Conservation (phyloP, 2,329 filamentous ascomycete species). For the Fusarium penzigii region DNA sequence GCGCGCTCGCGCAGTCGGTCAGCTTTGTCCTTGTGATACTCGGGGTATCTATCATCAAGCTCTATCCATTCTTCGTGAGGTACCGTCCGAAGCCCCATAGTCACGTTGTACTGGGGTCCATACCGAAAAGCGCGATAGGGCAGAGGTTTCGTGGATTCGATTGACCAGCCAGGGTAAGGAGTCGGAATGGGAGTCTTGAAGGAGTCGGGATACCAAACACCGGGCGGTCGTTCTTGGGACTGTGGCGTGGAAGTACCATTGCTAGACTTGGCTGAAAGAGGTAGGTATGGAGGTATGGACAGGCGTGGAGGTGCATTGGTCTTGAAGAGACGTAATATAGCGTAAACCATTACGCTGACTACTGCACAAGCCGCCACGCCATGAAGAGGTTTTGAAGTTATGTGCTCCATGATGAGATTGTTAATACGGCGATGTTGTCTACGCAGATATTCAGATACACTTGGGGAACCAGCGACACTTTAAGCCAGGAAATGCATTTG, state of each 20-base stretch:
- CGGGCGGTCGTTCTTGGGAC: slow-evolving; percentile 10
- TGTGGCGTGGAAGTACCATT: neutral
- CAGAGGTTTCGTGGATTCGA: slow-evolving; percentile 68
- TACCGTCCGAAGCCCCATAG: slow-evolving; percentile 74
- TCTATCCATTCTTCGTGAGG: slow-evolving; percentile 79
- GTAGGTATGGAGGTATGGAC: neutral
- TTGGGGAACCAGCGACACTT: neutral
- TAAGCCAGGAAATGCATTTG: neutral
- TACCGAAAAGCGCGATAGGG: slow-evolving; percentile 79
- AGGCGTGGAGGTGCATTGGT: neutral
- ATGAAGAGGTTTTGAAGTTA: neutral
- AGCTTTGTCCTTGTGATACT: slow-evolving; percentile 72
- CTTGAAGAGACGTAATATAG: neutral
- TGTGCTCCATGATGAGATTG: neutral
- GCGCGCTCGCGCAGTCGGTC: slow-evolving; percentile 67
- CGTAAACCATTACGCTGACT: neutral
- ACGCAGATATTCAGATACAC: neutral
- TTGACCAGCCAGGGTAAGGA: slow-evolving; percentile 69
- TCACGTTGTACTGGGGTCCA: slow-evolving; percentile 75
- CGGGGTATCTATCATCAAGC: slow-evolving; percentile 76
- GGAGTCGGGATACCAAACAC: slow-evolving; percentile 10
- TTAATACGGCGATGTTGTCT: neutral
- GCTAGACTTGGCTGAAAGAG: neutral
- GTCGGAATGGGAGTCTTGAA: slow-evolving; percentile 61
- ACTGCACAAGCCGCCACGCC: neutral